A percentile compares a stretch with the other conserved stretches of the same genome.
phyloP scores from a whole-genome alignment of 1,139 yeast genomes.

The Hyphopichia fennica region DNA sequence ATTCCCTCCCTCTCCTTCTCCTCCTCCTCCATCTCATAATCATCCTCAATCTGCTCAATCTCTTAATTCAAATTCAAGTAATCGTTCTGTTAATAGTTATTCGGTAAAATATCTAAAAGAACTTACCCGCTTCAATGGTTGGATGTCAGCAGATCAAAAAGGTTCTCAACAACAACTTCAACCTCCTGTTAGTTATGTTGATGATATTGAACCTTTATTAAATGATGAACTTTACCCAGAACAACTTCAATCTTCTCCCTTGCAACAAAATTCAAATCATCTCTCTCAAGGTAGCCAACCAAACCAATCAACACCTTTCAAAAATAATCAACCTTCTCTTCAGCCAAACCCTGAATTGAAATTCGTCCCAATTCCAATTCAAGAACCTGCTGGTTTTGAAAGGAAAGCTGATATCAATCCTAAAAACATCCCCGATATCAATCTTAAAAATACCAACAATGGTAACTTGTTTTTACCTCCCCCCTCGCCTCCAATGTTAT shows the following conservation, averaged over 20 bases:
- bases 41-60: constrained; percentile 1
- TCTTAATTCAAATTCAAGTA: constrained; percentile 2
- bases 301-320: constrained; percentile 6
- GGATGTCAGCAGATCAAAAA: constrained; percentile 10
- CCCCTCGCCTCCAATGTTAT: constrained; percentile 42
- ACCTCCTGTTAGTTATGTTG: constrained; percentile 26
- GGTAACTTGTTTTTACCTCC: constrained; percentile 36
- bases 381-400: constrained; percentile 30
- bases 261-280: neutral
- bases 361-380: constrained; percentile 45
- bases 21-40: constrained; percentile 8
- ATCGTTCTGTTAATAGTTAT: constrained; percentile 18
- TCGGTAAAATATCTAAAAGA: constrained; percentile 48
- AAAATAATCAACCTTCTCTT: neutral
- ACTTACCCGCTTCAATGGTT: constrained; percentile 18
- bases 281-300: neutral
- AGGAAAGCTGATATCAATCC: neutral
- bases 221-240: constrained; percentile 8
- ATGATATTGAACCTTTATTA: constrained; percentile 43
- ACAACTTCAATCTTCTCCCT: neutral
- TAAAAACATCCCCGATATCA: neutral
- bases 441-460: constrained; percentile 2
- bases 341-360: constrained; percentile 14
- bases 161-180: constrained; percentile 7
- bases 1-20: constrained; percentile 47